Base-by-base conservation (phyloP, 164 flowering plant species). In the Berberis thunbergii region DNA sequence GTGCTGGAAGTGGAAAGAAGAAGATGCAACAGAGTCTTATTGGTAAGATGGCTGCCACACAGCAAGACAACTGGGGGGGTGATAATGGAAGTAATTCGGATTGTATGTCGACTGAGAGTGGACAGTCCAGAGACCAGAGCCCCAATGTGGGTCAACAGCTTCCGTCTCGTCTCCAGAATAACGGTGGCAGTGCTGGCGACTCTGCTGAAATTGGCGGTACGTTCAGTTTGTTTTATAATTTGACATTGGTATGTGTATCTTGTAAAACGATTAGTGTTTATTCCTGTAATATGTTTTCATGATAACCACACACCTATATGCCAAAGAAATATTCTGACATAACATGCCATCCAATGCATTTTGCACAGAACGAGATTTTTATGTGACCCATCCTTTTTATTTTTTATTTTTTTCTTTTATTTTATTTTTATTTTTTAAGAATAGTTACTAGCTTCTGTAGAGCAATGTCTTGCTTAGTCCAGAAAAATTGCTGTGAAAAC, bases 101-200 rank as follows among this genome's bases (percentile, higher is more conserved):
- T 71, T 66, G 67, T 49, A 72, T 77, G 86, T 82, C 87, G 0
- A 65, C 77, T 12, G 93, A 72, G 46, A 75, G 86, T 57, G 79
- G 60, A 4, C 80, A 54, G 11, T 82, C 83, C 1, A 80, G 83
- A 45, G 94, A 82, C 11, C 81, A 69, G 69, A 87, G 86, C 63
- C 91, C 94, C 1, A 73, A 49, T 60, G 70, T 80, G 62, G 77
- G 68, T 61, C 26, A 26, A 0, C 26, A 26, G 26, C 70, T 68
- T 1, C 75, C 61, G 61, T 70, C 86, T 1, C 72, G 84, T 42
- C 52, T 80, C 13, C 83, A 77, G 69, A 83, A 75, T 68, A 82
- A 26, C 26, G 26, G 26, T 26, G 26, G 26, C 26, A 26, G 26
- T 26, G 26, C 26, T 26, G 26, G 74, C 0, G 85, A 76, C 48